A percentile compares a stretch with the other conserved stretches of the same genome.
Conservation (phyloP, 2,329 filamentous ascomycete genomes). For the Myriosclerotinia curreyana region DNA sequence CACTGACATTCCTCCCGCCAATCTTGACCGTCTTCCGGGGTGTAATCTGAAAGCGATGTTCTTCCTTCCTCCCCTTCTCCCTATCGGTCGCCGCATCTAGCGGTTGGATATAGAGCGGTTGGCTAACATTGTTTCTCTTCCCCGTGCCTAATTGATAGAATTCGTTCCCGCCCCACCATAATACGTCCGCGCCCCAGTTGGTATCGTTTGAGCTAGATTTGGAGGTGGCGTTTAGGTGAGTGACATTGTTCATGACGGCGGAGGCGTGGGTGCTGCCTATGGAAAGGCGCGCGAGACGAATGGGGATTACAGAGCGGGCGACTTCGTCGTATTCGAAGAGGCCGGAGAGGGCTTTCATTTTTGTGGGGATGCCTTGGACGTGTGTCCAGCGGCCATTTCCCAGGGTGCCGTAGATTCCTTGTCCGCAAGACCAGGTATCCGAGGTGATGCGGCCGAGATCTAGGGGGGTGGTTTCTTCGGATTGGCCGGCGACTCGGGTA, state of each 20-base stretch:
- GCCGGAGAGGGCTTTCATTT: constrained; percentile 78
- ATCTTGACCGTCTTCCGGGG: constrained; percentile 69
- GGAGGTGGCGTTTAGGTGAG: constrained; percentile 51
- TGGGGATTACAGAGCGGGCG: constrained; percentile 65
- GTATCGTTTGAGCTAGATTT: constrained; percentile 59
- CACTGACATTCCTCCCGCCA: constrained; percentile 65
- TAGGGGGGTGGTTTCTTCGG: constrained; percentile 40
- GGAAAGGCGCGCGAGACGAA: constrained; percentile 69
- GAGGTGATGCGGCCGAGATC: constrained; percentile 57
- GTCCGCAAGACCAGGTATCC: constrained; percentile 84
- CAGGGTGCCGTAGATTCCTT: constrained; percentile 78
- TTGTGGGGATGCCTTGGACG: constrained; percentile 70
- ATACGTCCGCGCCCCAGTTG: constrained; percentile 82
- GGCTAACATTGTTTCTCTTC: constrained; percentile 74
- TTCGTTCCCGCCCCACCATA: constrained; percentile 96
- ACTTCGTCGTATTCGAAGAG: constrained; percentile 85
- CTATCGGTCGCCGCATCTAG: constrained; percentile 64
- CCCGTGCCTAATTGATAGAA: constrained; percentile 90
- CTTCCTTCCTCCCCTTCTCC: constrained; percentile 60
- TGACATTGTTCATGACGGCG: constrained; percentile 80
- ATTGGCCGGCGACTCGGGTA: constrained; percentile 51
- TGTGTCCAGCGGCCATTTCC: constrained; percentile 90
- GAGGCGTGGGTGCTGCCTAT: constrained; percentile 78
- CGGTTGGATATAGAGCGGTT: constrained; percentile 75
- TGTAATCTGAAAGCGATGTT: constrained; percentile 77